These are phyloP conservation scores for Pythium guiyangense DNA, from an alignment of 352 stramenopile genomes.

Conservation along the genomic window DNA sequence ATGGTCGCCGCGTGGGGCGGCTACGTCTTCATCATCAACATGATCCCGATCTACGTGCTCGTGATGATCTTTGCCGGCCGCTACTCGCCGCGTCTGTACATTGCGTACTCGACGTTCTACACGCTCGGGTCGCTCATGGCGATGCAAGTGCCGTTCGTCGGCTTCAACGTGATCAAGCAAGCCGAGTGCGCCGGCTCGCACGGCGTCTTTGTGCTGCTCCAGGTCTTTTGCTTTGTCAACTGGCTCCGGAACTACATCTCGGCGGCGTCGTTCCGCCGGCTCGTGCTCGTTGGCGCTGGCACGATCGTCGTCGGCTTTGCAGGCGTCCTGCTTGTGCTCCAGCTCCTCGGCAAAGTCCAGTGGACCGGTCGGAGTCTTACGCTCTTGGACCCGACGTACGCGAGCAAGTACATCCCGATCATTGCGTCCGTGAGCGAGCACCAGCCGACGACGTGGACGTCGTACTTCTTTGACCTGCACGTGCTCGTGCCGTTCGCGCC, in stretches of 20 bases:
- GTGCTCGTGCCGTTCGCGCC: constrained; percentile 89
- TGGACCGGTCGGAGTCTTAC: constrained; percentile 90
- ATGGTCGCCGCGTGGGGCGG: constrained; percentile 96
- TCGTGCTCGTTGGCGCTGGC: constrained; percentile 60
- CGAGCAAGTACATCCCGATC: constrained; percentile 93
- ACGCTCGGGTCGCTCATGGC: constrained; percentile 93
- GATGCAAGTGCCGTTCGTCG: constrained; percentile 98
- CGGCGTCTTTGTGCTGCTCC: constrained; percentile 94
- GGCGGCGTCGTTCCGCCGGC: constrained; percentile 63
- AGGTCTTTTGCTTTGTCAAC: constrained; percentile 76
- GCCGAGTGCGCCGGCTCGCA: constrained; percentile 78
- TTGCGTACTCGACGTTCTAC: constrained; percentile 98
- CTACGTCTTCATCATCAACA: constrained; percentile 99
- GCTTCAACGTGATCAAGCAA: constrained; percentile 94
- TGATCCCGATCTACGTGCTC: constrained; percentile 96
- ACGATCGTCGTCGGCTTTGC: constrained; percentile 54
- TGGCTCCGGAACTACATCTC: constrained; percentile 75
- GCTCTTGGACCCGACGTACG: constrained; percentile 89
- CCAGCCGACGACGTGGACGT: constrained; percentile 92
- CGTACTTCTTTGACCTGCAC: constrained; percentile 93
- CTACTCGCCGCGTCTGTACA: constrained; percentile 94
- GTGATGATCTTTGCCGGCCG: constrained; percentile 91
- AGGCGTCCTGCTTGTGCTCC: constrained; percentile 58
- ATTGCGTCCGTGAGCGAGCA: constrained; percentile 93
- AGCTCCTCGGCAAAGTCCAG: constrained; percentile 83